phyloP scores from a whole-genome alignment of 75 land plant genomes.

The Azolla pinnata region DNA sequence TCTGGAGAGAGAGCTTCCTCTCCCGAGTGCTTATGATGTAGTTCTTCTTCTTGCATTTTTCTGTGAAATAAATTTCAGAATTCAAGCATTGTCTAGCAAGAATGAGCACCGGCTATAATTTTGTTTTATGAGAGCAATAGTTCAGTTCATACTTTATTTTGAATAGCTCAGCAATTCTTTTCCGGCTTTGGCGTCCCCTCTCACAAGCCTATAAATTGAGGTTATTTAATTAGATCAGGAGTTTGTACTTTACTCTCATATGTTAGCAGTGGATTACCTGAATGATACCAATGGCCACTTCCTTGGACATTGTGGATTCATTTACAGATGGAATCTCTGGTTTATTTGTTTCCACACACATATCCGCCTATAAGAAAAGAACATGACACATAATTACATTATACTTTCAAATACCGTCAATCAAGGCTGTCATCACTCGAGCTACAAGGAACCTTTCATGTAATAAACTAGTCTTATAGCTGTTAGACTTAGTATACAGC shows the following conservation, averaged over 20 bases:
- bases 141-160: conserved; percentile 12
- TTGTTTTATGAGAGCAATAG: background rate
- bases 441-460: no score
- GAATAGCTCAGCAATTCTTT: conserved; percentile 11
- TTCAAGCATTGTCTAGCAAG: background rate
- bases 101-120: background rate
- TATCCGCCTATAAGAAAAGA: background rate
- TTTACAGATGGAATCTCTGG: background rate
- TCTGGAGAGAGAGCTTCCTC: conserved; percentile 21
- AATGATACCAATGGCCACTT: conserved; percentile 5
- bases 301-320: background rate
- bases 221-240: background rate
- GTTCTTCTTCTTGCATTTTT: conserved; percentile 24
- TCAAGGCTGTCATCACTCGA: no score
- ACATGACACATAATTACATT: background rate
- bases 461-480: no score
- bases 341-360: background rate
- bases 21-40: conserved; percentile 26
- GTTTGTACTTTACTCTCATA: background rate
- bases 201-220: conserved; percentile 30
- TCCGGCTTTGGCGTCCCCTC: conserved; percentile 25
- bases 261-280: conserved; percentile 8
- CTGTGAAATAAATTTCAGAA: conserved; percentile 4
- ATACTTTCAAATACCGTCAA: no score
- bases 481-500: no score